Percentiles rank a stretch among this genome's conserved stretches.
Conservation (phyloP, 2,329 filamentous ascomycete genomes). For the Pestalotiopsis sp. region DNA sequence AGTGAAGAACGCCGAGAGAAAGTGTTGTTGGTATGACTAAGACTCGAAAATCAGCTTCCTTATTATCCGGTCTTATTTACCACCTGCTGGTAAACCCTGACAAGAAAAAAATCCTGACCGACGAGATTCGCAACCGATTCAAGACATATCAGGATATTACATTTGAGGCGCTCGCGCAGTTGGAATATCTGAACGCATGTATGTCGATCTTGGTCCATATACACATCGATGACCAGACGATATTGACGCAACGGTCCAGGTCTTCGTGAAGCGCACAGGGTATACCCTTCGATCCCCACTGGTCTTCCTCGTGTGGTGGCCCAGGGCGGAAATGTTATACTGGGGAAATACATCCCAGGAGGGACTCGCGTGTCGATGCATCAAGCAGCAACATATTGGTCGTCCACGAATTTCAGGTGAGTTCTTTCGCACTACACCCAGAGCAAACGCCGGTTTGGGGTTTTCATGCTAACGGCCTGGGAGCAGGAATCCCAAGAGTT, state of each 20-base stretch:
- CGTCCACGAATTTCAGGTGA: conserved; percentile 20
- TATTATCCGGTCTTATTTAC: conserved; percentile 4
- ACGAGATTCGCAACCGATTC: conserved; percentile 1
- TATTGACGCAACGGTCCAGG: conserved; percentile 10
- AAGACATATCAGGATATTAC: background rate
- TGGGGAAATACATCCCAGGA: conserved; percentile 15
- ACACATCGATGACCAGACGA: background rate
- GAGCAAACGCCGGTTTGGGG: conserved; percentile 44
- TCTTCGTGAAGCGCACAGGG: conserved; percentile 18
- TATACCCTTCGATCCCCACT: conserved; percentile 20
- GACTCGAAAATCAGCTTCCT: background rate
- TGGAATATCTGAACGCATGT: conserved; percentile 13
- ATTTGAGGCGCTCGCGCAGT: background rate
- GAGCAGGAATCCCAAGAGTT: conserved; percentile 22
- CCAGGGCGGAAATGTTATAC: conserved; percentile 14
- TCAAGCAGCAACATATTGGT: conserved; percentile 14
- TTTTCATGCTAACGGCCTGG: conserved; percentile 40
- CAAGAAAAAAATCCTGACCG: background rate
- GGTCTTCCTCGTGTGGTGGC: conserved; percentile 17
- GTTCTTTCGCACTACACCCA: conserved; percentile 32
- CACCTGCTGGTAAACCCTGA: conserved; percentile 9
- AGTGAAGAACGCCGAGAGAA: background rate
- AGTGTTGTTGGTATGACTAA: background rate
- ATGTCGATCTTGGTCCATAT: background rate
- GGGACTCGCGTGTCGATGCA: conserved; percentile 21